Base-by-base conservation (phyloP, 495 filamentous ascomycete genomes). In the Pyrenula massariospora region DNA sequence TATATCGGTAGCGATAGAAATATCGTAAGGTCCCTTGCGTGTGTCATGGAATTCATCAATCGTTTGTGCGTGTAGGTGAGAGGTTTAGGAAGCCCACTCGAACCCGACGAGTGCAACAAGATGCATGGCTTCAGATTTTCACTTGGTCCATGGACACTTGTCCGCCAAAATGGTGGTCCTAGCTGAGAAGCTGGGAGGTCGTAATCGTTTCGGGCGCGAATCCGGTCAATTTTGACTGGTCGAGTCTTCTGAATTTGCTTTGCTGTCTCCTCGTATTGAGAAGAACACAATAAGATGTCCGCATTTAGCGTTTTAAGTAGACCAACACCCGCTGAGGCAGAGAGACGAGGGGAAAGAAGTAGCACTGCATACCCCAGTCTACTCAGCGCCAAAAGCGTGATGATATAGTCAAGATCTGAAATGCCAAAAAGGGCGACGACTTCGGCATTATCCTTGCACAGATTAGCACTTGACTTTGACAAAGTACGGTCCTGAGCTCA, bases 21-120 rank as follows among this genome's bases (percentile, higher is more conserved):
- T 8, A 8, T 8, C 15, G 15, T 42, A 5, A 8, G 8, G 15
- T 42, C 31, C 5, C 31, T 5, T 5, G 31, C 31, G 31, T 42
- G 31, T 15, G 5, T 42, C 15, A 42, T 5, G 31, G 15, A 8
- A 15, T 42, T 5, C 31, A 42, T 42, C 15, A 42, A 15, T 8
- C 31, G 31, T 42, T 15, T 5, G 48, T 78, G 68, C 1, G 72
- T 75, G 48, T 75, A 69, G 56, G 69, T 68, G 47, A 73, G 68
- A 0, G 71, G 72, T 42, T 73, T 73, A 0, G 70, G 70, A 23
- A 63, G 62, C 0, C 70, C 72, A 1, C 70, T 73, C 12, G 70
- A 73, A 2, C 71, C 70, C 22, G 64, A 68, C 10, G 73, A 75
- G 53, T 79, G 76, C 19, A 78, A n/a, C n/a, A n/a, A n/a, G n/a